Evolutionary conservation across 1,284 basidiomycete genomes (phyloP), one percentile per base, ranked within the genome.

Genomic region (Tilletia caries): DNA sequence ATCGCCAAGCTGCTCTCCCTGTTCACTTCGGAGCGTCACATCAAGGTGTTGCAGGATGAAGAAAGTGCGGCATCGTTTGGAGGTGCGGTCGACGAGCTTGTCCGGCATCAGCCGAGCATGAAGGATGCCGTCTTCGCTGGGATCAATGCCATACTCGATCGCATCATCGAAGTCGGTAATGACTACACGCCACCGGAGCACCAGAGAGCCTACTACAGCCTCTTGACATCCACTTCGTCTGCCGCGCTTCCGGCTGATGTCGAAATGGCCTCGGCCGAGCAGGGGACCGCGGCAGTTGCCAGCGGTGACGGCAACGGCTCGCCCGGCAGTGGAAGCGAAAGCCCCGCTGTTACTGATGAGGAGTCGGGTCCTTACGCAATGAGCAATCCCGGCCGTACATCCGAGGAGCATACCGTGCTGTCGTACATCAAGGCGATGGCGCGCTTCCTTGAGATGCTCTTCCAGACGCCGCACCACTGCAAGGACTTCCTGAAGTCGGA

Each of bases 51-150:
- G 23, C 88, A 91, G 64, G 95, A 98, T 78, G 93, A 95, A 80
- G 95, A 98, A 81, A 93, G 94, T 77, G 92, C 93, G 0, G 89
- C 91, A 27, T 85, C 92, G 60, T 89, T 98, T 68, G 96, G 96
- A 1, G 89, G 90, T 5, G 88, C 92, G 18, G 89, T 98, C 44
- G 96, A 99, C 79, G 96, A 99, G 83, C 90, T 99, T 68, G 91
- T 96, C 71, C 89, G 96, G 5, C 96, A 99, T 82, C 96, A 99
- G 82, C 96, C 96, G 1, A 87, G 88, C 0, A 86, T 98, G 68
- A 95, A 95, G 83, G 84, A 87, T 4, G 83, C 89, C 44, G 90
- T 97, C 2, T 90, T 96, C 75, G 88, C 91, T 23, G 87, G 91
- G 0, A 85, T 94, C 69, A 89, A 90, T 67, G 85, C 86, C 0